phyloP scores from a whole-genome alignment of 75 land plant species.

The Picea glauca region DNA sequence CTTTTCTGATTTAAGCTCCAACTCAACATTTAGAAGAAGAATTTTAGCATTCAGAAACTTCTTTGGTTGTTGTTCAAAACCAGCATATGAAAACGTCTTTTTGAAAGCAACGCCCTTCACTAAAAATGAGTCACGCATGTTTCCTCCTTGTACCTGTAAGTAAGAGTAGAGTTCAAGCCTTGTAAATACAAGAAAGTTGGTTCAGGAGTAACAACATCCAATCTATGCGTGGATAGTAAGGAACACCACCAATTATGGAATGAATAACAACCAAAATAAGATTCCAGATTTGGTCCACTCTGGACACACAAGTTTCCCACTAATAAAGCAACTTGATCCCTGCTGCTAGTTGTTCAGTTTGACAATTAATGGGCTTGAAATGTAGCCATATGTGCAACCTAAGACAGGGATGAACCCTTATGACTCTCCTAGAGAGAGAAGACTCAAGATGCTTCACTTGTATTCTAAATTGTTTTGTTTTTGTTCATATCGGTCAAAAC shows the following conservation, averaged over 20 bases:
- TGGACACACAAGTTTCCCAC: background rate
- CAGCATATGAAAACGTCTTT: conserved; percentile 99
- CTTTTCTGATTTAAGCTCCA: conserved; percentile 97
- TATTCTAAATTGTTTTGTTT: too few relatives aligned
- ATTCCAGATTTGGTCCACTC: background rate
- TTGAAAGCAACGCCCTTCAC: conserved; percentile 99
- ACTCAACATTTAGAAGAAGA: conserved; percentile 81
- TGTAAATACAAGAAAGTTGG: background rate
- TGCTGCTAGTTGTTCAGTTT: background rate
- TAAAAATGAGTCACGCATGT: conserved; percentile 93
- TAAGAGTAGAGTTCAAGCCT: background rate
- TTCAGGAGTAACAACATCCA: background rate
- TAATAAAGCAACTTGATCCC: background rate
- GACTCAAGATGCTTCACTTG: too few relatives aligned
- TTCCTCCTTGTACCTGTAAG: conserved; percentile 92
- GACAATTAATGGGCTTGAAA: background rate
- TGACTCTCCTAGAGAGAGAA: too few relatives aligned
- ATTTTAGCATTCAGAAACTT: conserved; percentile 84
- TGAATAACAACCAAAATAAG: background rate
- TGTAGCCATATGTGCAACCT: background rate
- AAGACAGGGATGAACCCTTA: background rate
- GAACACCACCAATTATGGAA: background rate
- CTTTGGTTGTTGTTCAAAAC: conserved; percentile 99
- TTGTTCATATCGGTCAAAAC: too few relatives aligned
- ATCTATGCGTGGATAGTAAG: background rate